Evolutionary conservation across 106 monocot species (phyloP).

Genomic region (Amphibolis antarctica): DNA sequence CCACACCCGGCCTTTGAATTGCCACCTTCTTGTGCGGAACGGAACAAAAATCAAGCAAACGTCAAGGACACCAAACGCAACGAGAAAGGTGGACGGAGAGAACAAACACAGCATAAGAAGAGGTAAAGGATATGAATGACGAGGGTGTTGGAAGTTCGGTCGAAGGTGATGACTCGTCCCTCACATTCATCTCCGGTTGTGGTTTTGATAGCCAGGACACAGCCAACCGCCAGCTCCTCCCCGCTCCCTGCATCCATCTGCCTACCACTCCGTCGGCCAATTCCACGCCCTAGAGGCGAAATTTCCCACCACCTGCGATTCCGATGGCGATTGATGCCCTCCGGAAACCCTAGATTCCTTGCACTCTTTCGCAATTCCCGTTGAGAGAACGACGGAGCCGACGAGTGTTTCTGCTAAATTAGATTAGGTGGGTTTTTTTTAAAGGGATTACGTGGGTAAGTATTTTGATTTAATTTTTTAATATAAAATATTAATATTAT

Average conservation of each 20-base stretch:
- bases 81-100: neutral
- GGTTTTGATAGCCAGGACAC: slow-evolving; percentile 49
- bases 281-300: too few species aligned
- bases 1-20: slow-evolving; percentile 12
- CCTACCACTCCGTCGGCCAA: too few species aligned
- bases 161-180: slow-evolving; percentile 82
- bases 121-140: slow-evolving; percentile 46
- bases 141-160: slow-evolving; percentile 74
- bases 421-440: too few species aligned
- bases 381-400: too few species aligned
- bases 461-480: too few species aligned
- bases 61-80: neutral
- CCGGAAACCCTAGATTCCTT: too few species aligned
- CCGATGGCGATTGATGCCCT: too few species aligned
- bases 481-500: too few species aligned
- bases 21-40: slow-evolving; percentile 39
- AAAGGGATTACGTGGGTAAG: too few species aligned
- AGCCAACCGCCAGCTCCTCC: slow-evolving; percentile 66
- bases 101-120: neutral
- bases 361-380: too few species aligned
- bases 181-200: slow-evolving; percentile 79
- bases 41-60: neutral
- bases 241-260: slow-evolving; percentile 18
- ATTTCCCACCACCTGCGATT: too few species aligned
- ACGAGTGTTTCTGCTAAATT: too few species aligned